Evolutionary conservation across 306 rosid species (phyloP).

Genomic region (Morella rubra): DNA sequence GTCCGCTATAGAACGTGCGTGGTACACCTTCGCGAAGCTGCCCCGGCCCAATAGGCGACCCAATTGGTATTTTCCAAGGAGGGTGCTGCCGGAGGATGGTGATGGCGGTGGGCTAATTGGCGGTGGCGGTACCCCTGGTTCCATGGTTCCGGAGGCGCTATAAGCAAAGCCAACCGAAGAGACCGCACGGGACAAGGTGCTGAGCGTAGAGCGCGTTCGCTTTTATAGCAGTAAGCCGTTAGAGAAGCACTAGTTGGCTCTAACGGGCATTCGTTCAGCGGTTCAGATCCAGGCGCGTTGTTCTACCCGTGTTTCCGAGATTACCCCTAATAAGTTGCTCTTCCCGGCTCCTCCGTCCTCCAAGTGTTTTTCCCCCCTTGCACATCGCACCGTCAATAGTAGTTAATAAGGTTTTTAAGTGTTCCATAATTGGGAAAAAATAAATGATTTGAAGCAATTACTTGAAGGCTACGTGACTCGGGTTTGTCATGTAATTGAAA

Average conservation of each 20-base stretch:
- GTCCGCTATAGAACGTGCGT: conserved; percentile 57
- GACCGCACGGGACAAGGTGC: neutral
- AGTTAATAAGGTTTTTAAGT: no score
- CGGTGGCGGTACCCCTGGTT: conserved; percentile 33
- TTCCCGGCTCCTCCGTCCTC: neutral
- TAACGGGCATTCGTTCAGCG: neutral
- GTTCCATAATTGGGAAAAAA: no score
- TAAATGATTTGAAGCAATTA: no score
- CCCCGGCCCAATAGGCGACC: conserved; percentile 71
- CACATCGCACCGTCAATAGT: no score
- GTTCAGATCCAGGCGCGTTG: neutral
- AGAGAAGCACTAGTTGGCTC: neutral
- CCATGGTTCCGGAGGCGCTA: conserved; percentile 33
- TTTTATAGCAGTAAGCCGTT: conserved; percentile 6
- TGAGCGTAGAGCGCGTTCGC: neutral
- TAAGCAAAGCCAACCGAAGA: neutral
- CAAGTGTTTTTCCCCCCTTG: neutral
- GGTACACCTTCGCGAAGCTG: conserved; percentile 87
- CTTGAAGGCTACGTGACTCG: no score
- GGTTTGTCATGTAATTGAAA: no score
- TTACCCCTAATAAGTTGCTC: neutral
- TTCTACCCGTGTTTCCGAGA: neutral
- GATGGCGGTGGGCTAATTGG: conserved; percentile 11
- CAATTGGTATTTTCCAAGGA: conserved; percentile 69
- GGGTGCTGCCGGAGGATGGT: conserved; percentile 18